Conservation (phyloP, 352 stramenopile species). For the Pythium brassicae region DNA sequence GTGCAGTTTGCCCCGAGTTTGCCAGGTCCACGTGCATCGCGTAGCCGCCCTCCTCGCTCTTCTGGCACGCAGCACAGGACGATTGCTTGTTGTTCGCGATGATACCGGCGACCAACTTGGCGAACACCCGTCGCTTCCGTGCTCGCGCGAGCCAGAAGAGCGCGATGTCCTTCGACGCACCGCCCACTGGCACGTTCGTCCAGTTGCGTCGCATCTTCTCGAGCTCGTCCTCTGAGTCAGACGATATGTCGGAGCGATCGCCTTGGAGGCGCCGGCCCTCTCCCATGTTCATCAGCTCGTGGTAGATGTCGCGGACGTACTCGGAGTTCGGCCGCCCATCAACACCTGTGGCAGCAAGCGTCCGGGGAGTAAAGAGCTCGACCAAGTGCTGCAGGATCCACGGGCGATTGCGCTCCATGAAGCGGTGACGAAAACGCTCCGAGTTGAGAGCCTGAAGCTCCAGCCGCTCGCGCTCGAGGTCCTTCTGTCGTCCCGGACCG, state of each 20-base stretch:
- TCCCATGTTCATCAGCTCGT: constrained; percentile 93
- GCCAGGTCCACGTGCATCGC: constrained; percentile 83
- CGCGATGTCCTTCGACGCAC: constrained; percentile 83
- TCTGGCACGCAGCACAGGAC: constrained; percentile 80
- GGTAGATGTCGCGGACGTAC: constrained; percentile 96
- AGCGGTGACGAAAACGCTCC: constrained; percentile 94
- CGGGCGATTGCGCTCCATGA: constrained; percentile 95
- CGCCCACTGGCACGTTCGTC: constrained; percentile 81
- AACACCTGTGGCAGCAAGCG: constrained; percentile 50
- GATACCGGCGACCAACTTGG: constrained; percentile 84
- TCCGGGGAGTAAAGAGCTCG: constrained; percentile 94
- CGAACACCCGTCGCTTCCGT: constrained; percentile 90
- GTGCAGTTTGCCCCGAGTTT: constrained; percentile 54
- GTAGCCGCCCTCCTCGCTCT: constrained; percentile 57
- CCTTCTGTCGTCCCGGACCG: constrained; percentile 90
- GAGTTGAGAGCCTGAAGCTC: constrained; percentile 96
- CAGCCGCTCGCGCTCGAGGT: constrained; percentile 93
- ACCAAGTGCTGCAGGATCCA: constrained; percentile 97
- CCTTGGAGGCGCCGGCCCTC: constrained; percentile 82
- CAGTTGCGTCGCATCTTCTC: constrained; percentile 84
- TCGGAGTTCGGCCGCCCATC: constrained; percentile 89
- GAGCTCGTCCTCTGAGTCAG: constrained; percentile 89
- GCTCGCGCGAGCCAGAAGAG: constrained; percentile 92
- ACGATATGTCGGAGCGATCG: constrained; percentile 92
- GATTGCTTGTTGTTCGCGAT: constrained; percentile 78